Conservation (phyloP, 306 rosid species). For the Dryas octopetala region DNA sequence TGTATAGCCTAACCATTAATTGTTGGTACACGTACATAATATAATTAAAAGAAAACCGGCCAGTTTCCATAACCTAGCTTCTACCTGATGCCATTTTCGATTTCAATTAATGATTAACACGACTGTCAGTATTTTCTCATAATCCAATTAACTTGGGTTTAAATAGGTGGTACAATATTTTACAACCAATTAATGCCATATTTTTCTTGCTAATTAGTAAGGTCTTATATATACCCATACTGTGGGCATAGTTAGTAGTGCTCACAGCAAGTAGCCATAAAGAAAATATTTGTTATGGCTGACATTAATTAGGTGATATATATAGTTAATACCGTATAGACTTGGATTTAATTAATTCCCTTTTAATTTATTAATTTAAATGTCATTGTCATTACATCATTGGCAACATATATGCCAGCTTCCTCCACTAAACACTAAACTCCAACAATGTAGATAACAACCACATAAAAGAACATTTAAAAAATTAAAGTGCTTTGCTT, state of each 20-base stretch:
- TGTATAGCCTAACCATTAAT: no score
- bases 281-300: neutral
- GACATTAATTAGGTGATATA: neutral
- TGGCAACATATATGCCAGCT: neutral
- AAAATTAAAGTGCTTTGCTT: neutral
- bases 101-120: no score
- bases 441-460: slow-evolving; percentile 13
- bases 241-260: slow-evolving; percentile 5
- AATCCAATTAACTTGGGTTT: no score
- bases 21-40: no score
- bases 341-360: slow-evolving; percentile 1
- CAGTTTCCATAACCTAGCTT: no score
- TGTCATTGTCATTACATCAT: neutral
- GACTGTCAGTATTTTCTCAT: no score
- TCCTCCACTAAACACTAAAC: slow-evolving; percentile 14
- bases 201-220: neutral
- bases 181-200: no score
- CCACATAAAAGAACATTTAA: neutral
- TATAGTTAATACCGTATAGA: neutral
- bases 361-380: neutral
- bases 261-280: neutral
- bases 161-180: no score
- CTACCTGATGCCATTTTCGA: no score
- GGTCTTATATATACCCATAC: neutral
- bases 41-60: no score